Evolutionary conservation across 176 grass and related monocot species (phyloP).

Genomic region (Aegilops umbellulata): DNA sequence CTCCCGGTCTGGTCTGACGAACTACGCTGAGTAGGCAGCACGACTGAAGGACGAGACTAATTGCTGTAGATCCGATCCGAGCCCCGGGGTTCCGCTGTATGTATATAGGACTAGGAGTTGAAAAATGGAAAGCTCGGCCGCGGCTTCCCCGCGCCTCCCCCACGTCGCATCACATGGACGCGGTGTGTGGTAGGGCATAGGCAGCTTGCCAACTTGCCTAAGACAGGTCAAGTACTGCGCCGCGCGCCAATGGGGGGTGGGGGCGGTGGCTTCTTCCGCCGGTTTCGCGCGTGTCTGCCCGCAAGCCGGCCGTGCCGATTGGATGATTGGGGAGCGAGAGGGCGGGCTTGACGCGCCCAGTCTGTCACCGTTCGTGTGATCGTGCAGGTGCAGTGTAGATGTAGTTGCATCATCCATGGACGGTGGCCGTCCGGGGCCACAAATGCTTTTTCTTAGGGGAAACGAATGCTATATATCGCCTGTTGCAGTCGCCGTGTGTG

Average conservation of each 20-base stretch:
- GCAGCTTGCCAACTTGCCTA: neutral
- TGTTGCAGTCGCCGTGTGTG: too few relatives aligned
- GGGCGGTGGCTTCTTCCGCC: neutral
- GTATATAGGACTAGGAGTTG: too few relatives aligned
- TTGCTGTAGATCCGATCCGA: too few relatives aligned
- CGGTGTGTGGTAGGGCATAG: constrained; percentile 3
- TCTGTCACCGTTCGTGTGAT: neutral
- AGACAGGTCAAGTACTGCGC: neutral
- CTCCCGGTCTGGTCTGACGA: neutral
- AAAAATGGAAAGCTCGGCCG: too few relatives aligned
- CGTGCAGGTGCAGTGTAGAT: neutral
- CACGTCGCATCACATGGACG: constrained; percentile 10
- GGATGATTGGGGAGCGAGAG: neutral
- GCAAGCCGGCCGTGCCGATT: neutral
- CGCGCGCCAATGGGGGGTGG: neutral
- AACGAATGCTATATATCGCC: too few relatives aligned
- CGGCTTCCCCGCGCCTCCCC: neutral
- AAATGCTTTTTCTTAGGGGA: too few relatives aligned
- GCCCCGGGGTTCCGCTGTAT: too few relatives aligned
- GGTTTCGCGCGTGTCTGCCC: neutral
- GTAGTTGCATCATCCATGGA: too few relatives aligned
- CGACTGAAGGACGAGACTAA: too few relatives aligned
- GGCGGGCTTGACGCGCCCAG: neutral
- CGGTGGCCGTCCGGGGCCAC: too few relatives aligned
- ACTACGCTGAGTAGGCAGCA: neutral